Base-by-base conservation (phyloP, 192 early-diverging fungal genomes). In the Cladochytrium replicatum region DNA sequence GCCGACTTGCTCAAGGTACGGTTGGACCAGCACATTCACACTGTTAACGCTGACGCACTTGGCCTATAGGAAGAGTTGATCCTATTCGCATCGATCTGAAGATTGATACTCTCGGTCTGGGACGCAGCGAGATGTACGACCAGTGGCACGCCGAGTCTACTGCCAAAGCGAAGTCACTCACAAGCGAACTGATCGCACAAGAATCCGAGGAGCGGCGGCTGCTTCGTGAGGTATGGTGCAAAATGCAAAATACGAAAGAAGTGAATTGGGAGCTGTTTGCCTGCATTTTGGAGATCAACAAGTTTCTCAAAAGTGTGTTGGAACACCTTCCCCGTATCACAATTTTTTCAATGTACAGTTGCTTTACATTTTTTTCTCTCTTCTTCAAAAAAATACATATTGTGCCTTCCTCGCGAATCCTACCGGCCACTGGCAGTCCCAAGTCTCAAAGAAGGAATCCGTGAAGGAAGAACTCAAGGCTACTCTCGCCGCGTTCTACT, bases 21-120 rank as follows among this genome's bases (percentile, higher is more conserved):
- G 25, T 17, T n/a, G n/a, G n/a, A n/a, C n/a, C n/a, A n/a, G n/a
- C n/a, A n/a, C n/a, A 39, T 43, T 51, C 49, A 28, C 34, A 40
- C 25, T 2, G 31, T 28, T 34, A 43, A 37, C 30, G 39, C n/a
- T n/a, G n/a, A n/a, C n/a, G n/a, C n/a, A n/a, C n/a, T n/a, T n/a
- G 4, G 26, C 6, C 24, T 28, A 23, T 39, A 82, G 85, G 86
- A 8, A 62, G 84, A 32, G 68, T 74, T 13, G 82, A 81, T 44
- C 86, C 86, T 3, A 72, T 88, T 17, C 75, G 67, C 3, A 85
- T 87, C 38, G 63, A 71, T 3, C 25, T 69, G n/a, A 84, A 87
- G 37, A 58, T 72, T 3, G 83, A 84, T 57, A 48, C 52, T 0
- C 55, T 76, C 29, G 86, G 86, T 4, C 60, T 88, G 3, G 86